A percentile compares a stretch with the other conserved stretches of the same genome.
Conservation (phyloP, 106 monocot genomes). For the Vanilla planifolia region DNA sequence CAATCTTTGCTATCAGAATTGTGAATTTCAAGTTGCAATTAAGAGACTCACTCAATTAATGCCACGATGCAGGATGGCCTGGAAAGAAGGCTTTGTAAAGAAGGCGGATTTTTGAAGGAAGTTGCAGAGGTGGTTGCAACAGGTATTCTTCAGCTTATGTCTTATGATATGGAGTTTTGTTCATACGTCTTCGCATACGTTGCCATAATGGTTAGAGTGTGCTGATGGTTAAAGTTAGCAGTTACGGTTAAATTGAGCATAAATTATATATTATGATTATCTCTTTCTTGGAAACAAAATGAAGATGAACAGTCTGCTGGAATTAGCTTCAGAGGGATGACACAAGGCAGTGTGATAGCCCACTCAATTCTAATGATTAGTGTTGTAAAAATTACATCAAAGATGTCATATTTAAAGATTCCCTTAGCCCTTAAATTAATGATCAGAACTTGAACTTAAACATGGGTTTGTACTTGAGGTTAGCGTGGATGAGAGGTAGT, state of each 20-base stretch:
- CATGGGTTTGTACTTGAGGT: too few species aligned
- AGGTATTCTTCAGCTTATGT: conserved; percentile 29
- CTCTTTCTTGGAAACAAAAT: background rate
- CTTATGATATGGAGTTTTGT: background rate
- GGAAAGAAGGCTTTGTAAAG: conserved; percentile 97
- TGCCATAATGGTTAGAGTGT: background rate
- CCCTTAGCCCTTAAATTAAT: too few species aligned
- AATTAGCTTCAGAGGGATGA: background rate
- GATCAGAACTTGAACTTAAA: too few species aligned
- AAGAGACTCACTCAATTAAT: background rate
- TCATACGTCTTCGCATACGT: background rate
- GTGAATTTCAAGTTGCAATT: background rate
- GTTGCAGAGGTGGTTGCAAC: conserved; percentile 66
- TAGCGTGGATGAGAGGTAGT: too few species aligned
- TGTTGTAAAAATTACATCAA: too few species aligned
- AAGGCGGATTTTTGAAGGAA: conserved; percentile 83
- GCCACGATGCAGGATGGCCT: conserved; percentile 64
- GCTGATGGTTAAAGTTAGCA: too few species aligned
- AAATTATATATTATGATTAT: background rate
- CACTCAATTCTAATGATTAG: too few species aligned
- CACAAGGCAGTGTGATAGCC: too few species aligned
- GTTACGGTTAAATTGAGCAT: too few species aligned
- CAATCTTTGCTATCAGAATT: conserved; percentile 4
- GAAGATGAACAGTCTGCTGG: background rate
- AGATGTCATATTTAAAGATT: too few species aligned